These are phyloP conservation scores for Daucus carota DNA, from an alignment of 129 eudicot genomes.

Conservation along the genomic window DH1_v3.0 NC_030388.2:22319501-22320000, in stretches of 20 bases:
- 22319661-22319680: constrained; percentile 56
- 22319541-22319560: background rate
- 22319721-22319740: constrained; percentile 54
- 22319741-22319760: background rate
- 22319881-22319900: constrained; percentile 20
- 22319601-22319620: constrained; percentile 27
- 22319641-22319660: constrained; percentile 65
- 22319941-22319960: background rate
- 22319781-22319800: background rate
- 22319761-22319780: background rate
- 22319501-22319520: constrained; percentile 70
- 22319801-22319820: constrained; percentile 38
- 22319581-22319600: background rate
- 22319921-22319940: background rate
- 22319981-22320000: background rate
- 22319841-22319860: constrained; percentile 39
- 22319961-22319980: background rate
- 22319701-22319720: constrained; percentile 60
- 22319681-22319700: constrained; percentile 62
- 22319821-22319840: constrained; percentile 48
- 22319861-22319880: constrained; percentile 66
- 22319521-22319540: background rate
- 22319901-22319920: background rate
- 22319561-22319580: background rate
- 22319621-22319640: constrained; percentile 57